A percentile compares a stretch with the other conserved stretches of the same genome.
These are phyloP conservation scores for Blastobotrys aristatus DNA, from an alignment of 1,139 yeast genomes.

Conservation along the genomic window DNA sequence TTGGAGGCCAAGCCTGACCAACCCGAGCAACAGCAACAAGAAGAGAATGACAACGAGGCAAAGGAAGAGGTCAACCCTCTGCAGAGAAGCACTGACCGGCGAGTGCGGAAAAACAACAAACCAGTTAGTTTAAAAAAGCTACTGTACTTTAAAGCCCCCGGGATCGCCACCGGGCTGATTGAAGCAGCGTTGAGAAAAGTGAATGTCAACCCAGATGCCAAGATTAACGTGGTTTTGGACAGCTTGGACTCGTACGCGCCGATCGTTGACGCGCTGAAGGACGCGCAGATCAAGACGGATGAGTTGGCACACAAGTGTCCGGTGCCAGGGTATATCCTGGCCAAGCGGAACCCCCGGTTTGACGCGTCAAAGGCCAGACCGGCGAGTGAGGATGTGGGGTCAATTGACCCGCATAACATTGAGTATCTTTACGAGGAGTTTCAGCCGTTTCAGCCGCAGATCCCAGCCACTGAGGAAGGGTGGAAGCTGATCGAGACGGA, in stretches of 20 bases:
- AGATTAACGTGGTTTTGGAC: slow-evolving; percentile 25
- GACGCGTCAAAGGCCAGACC: slow-evolving; percentile 36
- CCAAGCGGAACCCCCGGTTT: slow-evolving; percentile 53
- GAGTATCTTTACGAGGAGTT: slow-evolving; percentile 68
- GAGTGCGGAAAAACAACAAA: slow-evolving; percentile 32
- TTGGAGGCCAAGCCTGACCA: slow-evolving; percentile 15
- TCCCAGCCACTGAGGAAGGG: slow-evolving; percentile 28
- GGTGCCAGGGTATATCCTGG: slow-evolving; percentile 59
- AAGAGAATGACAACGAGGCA: slow-evolving; percentile 42
- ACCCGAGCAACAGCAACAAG: slow-evolving; percentile 2
- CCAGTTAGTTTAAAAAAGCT: slow-evolving; percentile 51
- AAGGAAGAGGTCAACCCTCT: slow-evolving; percentile 31
- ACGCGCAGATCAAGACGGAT: slow-evolving; percentile 42
- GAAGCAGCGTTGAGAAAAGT: slow-evolving; percentile 48
- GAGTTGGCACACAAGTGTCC: slow-evolving; percentile 30
- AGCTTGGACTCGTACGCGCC: slow-evolving; percentile 17
- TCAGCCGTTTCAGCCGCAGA: slow-evolving; percentile 70
- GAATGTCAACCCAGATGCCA: slow-evolving; percentile 44
- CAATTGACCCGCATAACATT: slow-evolving; percentile 35
- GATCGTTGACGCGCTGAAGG: slow-evolving; percentile 45
- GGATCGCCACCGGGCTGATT: slow-evolving; percentile 72
- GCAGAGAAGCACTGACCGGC: slow-evolving; percentile 13
- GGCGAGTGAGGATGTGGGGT: slow-evolving; percentile 19
- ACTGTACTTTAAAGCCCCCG: slow-evolving; percentile 62
- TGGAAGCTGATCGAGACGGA: slow-evolving; percentile 21